Evolutionary conservation across 1,284 basidiomycete species (phyloP).

Genomic region (Boletus mariae): DNA sequence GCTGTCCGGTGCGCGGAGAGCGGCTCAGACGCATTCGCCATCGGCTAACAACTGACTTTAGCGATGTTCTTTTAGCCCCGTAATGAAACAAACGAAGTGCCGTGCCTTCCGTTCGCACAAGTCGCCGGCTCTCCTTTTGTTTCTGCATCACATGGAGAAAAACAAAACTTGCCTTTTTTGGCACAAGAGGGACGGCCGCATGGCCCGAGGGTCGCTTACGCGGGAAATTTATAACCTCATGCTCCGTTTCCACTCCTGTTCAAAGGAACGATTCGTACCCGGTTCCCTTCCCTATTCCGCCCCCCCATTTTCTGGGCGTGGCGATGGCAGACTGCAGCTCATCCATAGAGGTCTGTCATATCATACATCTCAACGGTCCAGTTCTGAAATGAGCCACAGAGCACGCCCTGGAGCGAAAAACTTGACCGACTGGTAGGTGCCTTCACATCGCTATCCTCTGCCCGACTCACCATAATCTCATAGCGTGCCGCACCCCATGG

Average conservation of each 20-base stretch:
- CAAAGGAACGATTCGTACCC: not conserved
- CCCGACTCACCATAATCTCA: conserved; percentile 4
- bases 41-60: not conserved
- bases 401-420: conserved; percentile 21
- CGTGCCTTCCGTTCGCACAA: conserved; percentile 2
- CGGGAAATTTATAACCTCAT: conserved; percentile 15
- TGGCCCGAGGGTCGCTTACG: conserved; percentile 8
- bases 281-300: not conserved
- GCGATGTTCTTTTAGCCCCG: conserved; percentile 6
- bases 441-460: not conserved
- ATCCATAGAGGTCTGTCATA: conserved; percentile 26
- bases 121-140: conserved; percentile 25
- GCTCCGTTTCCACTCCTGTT: conserved; percentile 3
- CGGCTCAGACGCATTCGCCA: not conserved
- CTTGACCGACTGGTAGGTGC: conserved; percentile 13
- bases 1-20: conserved; percentile 4
- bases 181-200: conserved; percentile 20
- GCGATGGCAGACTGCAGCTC: conserved; percentile 28
- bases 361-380: not conserved
- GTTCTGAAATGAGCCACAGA: conserved; percentile 21
- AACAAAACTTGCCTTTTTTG: conserved; percentile 32
- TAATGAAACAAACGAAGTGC: conserved; percentile 14
- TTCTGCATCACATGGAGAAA: conserved; percentile 13
- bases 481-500: conserved; percentile 31
- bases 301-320: conserved; percentile 1